Percentiles rank a stretch among this genome's conserved stretches.
These are phyloP conservation scores for Geranium incanum DNA, from an alignment of 441 rosid species.

Conservation along the genomic window DNA sequence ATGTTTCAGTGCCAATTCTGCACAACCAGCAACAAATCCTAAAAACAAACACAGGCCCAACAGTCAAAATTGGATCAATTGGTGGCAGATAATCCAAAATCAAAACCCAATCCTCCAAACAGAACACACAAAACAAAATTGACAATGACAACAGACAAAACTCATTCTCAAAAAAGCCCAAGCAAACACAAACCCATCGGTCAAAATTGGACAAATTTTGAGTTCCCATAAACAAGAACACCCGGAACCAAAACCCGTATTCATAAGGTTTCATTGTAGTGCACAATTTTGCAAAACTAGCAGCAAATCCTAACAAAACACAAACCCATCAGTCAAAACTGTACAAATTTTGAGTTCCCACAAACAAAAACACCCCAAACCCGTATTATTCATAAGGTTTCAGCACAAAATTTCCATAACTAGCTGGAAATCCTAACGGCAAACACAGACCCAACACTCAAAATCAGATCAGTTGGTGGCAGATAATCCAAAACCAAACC, in stretches of 20 bases:
- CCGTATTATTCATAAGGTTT: no score
- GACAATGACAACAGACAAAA: no score
- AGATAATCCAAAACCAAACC: not conserved
- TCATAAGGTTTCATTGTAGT: constrained; percentile 59
- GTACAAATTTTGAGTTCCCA: no score
- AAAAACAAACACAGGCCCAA: constrained; percentile 1
- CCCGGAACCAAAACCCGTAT: constrained; percentile 12
- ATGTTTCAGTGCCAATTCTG: constrained; percentile 58
- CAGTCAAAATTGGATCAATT: not conserved
- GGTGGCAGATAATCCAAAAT: not conserved
- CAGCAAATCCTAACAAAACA: constrained; percentile 41
- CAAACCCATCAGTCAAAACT: not conserved
- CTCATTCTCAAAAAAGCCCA: no score
- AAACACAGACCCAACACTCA: no score
- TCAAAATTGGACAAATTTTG: constrained; percentile 32
- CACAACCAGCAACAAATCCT: constrained; percentile 56
- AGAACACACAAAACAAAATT: no score
- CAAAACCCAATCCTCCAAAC: no score
- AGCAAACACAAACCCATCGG: constrained; percentile 43
- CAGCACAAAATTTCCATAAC: no score
- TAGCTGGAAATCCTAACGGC: no score
- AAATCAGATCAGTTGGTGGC: no score
- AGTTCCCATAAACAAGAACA: no score
- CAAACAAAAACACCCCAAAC: no score
- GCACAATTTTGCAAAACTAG: constrained; percentile 45